These are phyloP conservation scores for Gamarada debralockiae DNA, from an alignment of 495 filamentous ascomycete genomes.

Conservation along the genomic window DNA sequence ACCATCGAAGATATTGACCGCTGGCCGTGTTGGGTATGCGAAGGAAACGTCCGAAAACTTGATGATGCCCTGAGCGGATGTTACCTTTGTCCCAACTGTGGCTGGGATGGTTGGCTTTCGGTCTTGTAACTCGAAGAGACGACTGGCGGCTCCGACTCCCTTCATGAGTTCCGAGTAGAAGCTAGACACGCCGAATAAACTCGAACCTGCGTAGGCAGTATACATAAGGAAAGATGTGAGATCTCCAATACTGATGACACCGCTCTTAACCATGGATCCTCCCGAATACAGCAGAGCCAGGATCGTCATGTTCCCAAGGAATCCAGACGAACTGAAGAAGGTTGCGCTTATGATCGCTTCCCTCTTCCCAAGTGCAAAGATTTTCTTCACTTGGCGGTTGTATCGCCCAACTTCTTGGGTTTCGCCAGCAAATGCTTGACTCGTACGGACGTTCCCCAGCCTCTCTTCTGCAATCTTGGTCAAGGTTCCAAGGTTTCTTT, in stretches of 20 bases:
- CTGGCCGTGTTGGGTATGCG: slow-evolving; percentile 86
- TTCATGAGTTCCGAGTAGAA: slow-evolving; percentile 99
- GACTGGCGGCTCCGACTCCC: slow-evolving; percentile 90
- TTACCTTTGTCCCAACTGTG: slow-evolving; percentile 72
- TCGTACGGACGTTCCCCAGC: slow-evolving; percentile 90
- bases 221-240: slow-evolving; percentile 99
- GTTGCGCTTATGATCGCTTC: slow-evolving; percentile 87
- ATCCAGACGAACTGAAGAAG: slow-evolving; percentile 85
- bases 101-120: slow-evolving; percentile 80
- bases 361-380: slow-evolving; percentile 79
- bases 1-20: slow-evolving; percentile 84
- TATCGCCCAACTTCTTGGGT: slow-evolving; percentile 85
- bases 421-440: slow-evolving; percentile 93
- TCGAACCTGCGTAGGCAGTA: slow-evolving; percentile 85
- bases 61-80: slow-evolving; percentile 81
- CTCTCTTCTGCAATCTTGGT: slow-evolving; percentile 97
- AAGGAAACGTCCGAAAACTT: slow-evolving; percentile 81
- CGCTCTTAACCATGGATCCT: slow-evolving; percentile 81
- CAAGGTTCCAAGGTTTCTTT: slow-evolving; percentile 84
- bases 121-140: slow-evolving; percentile 94
- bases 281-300: slow-evolving; percentile 88
- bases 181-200: slow-evolving; percentile 86
- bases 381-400: slow-evolving; percentile 85
- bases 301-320: slow-evolving; percentile 94
- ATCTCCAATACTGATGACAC: slow-evolving; percentile 84